phyloP scores from a whole-genome alignment of 208 protist genomes.

The Acanthamoeba castellanii region DNA sequence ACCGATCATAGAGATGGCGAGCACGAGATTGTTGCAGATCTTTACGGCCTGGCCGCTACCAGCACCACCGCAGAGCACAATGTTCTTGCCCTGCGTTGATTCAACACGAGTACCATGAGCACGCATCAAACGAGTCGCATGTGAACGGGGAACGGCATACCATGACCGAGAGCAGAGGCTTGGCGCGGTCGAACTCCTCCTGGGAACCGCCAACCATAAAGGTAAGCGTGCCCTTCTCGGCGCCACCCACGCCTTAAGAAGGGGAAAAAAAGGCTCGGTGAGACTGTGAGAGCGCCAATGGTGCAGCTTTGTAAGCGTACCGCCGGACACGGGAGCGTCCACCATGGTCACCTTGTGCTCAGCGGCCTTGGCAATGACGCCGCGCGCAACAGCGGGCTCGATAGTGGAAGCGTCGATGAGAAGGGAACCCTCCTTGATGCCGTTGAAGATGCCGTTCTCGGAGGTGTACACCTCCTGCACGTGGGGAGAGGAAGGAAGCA shows the following conservation, averaged over 20 bases:
- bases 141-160: not conserved
- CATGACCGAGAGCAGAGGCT: slow-evolving; percentile 88
- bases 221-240: slow-evolving; percentile 90
- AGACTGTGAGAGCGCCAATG: too few relatives aligned
- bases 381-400: slow-evolving; percentile 84
- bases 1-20: slow-evolving; percentile 91
- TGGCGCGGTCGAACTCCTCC: slow-evolving; percentile 81
- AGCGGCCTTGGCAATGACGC: slow-evolving; percentile 71
- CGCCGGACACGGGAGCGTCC: slow-evolving; percentile 93
- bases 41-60: slow-evolving; percentile 91
- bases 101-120: not conserved
- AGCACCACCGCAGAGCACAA: slow-evolving; percentile 90
- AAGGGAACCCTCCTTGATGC: slow-evolving; percentile 79
- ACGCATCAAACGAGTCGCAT: not conserved
- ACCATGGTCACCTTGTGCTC: slow-evolving; percentile 81
- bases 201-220: slow-evolving; percentile 92
- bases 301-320: slow-evolving; percentile 14
- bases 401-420: slow-evolving; percentile 92
- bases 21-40: slow-evolving; percentile 92
- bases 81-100: slow-evolving; percentile 86
- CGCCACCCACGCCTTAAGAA: slow-evolving; percentile 87
- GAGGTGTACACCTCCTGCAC: slow-evolving; percentile 45
- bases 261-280: not conserved
- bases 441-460: slow-evolving; percentile 76
- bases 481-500: slow-evolving; percentile 88